These are phyloP conservation scores for Claviceps sp. DNA, from an alignment of 2,329 filamentous ascomycete species.

Conservation along the genomic window DNA sequence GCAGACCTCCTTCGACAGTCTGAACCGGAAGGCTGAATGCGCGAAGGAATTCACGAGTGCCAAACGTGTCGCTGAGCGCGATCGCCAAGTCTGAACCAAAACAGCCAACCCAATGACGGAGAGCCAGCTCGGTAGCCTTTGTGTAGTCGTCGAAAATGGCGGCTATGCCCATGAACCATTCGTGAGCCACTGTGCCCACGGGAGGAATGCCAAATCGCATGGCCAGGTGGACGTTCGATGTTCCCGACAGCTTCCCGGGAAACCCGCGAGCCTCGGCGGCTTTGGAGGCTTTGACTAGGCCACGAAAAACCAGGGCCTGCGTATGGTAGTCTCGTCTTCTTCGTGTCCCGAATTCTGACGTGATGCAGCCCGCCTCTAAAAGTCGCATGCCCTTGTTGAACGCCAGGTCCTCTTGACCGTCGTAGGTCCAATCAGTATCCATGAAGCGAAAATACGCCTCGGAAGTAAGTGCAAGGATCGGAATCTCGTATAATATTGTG, in stretches of 20 bases:
- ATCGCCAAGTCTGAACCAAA: constrained; percentile 80
- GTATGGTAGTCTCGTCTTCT: constrained; percentile 87
- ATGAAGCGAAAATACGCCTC: constrained; percentile 97
- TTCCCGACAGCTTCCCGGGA: constrained; percentile 66
- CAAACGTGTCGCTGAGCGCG: constrained; percentile 91
- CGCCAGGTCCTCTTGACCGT: constrained; percentile 74
- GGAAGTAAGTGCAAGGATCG: constrained; percentile 77
- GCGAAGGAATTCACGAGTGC: constrained; percentile 75
- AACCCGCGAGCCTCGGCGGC: constrained; percentile 52
- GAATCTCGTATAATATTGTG: constrained; percentile 96
- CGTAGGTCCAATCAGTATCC: constrained; percentile 83
- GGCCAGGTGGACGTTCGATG: constrained; percentile 92
- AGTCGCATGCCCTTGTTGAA: constrained; percentile 67
- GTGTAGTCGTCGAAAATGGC: constrained; percentile 80
- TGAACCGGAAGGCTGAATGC: constrained; percentile 59
- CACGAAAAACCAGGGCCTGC: constrained; percentile 80
- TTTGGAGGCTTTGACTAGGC: constrained; percentile 65
- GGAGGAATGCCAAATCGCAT: constrained; percentile 81
- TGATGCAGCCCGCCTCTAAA: constrained; percentile 68
- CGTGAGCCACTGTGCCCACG: constrained; percentile 81
- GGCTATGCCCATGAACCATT: constrained; percentile 99
- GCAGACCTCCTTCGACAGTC: constrained; percentile 27
- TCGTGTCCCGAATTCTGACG: constrained; percentile 89
- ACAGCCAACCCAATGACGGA: constrained; percentile 80
- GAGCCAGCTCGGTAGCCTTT: constrained; percentile 67